A percentile compares a stretch with the other conserved stretches of the same genome.
Conservation (phyloP, 2,329 filamentous ascomycete genomes). For the Aspergillus clavatus region DNA sequence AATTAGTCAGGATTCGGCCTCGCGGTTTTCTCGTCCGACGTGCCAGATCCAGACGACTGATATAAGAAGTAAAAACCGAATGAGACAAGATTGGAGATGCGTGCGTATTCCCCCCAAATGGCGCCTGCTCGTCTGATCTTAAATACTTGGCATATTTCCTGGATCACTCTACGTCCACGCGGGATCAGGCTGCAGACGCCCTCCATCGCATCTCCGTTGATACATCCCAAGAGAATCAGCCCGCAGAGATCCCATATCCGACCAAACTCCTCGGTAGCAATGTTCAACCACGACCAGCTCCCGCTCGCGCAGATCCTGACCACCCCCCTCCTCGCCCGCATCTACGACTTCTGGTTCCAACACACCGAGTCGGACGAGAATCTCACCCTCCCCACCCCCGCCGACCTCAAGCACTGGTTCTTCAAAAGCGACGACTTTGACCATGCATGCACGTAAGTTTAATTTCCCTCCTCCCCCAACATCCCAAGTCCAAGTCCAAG, state of each 20-base stretch:
- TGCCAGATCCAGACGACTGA: too few species aligned
- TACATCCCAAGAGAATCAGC: neutral
- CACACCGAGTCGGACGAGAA: constrained; percentile 2
- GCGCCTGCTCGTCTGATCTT: too few species aligned
- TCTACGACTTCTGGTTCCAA: constrained; percentile 8
- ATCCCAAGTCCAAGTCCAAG: too few species aligned
- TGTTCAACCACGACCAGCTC: neutral
- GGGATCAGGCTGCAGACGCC: too few species aligned
- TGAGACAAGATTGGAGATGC: too few species aligned
- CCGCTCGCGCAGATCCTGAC: neutral
- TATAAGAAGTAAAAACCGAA: too few species aligned
- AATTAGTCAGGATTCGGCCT: neutral
- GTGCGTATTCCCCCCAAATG: too few species aligned
- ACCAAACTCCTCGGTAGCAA: neutral
- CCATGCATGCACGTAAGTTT: constrained; percentile 4
- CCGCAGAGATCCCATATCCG: neutral
- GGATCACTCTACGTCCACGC: too few species aligned
- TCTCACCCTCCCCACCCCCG: constrained; percentile 1
- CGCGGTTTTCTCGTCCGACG: neutral
- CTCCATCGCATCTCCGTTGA: too few species aligned
- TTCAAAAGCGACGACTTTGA: constrained; percentile 2
- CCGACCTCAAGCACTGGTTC: constrained; percentile 5
- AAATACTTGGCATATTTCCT: too few species aligned
- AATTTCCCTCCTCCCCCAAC: neutral
- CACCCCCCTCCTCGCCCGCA: constrained; percentile 1